These are phyloP conservation scores for Syzygium jambos DNA, from an alignment of 345 rosid genomes.

Conservation along the genomic window DNA sequence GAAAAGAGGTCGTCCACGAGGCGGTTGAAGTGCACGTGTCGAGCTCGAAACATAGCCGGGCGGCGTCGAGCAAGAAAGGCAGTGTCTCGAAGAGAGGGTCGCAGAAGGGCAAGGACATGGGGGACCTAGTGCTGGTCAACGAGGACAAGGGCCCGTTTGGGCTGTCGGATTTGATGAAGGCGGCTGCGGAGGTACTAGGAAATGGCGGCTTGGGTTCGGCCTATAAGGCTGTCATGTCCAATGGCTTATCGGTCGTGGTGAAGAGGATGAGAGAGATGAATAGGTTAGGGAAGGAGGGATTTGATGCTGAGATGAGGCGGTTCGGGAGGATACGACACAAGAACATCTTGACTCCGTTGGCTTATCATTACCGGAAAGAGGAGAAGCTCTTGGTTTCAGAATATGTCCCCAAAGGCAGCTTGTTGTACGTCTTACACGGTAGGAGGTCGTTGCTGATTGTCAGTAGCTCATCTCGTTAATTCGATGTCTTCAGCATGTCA, in stretches of 20 bases:
- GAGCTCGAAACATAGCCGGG: slow-evolving; percentile 15
- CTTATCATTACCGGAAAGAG: slow-evolving; percentile 69
- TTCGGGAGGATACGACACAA: slow-evolving; percentile 52
- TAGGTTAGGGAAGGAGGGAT: slow-evolving; percentile 35
- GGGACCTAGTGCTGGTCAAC: slow-evolving; percentile 52
- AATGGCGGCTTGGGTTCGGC: slow-evolving; percentile 88
- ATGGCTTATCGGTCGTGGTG: slow-evolving; percentile 71
- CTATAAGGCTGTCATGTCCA: slow-evolving; percentile 70
- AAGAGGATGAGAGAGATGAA: slow-evolving; percentile 85
- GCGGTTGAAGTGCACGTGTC: slow-evolving; percentile 25
- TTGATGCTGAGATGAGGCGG: slow-evolving; percentile 66
- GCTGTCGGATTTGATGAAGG: slow-evolving; percentile 79
- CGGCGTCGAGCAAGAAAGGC: slow-evolving; percentile 20
- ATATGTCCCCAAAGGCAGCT: slow-evolving; percentile 74
- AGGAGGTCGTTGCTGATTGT: not conserved
- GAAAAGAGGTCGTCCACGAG: slow-evolving; percentile 29
- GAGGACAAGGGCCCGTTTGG: slow-evolving; percentile 57
- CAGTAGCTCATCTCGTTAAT: not conserved
- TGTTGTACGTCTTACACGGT: slow-evolving; percentile 77
- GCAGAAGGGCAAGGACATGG: slow-evolving; percentile 6
- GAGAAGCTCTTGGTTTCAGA: slow-evolving; percentile 86
- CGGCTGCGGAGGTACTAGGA: slow-evolving; percentile 85
- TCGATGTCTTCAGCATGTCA: not conserved
- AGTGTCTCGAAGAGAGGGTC: slow-evolving; percentile 21
- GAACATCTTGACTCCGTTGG: slow-evolving; percentile 67